Evolutionary conservation across 495 filamentous ascomycete genomes (phyloP), one percentile per base, ranked within the genome.

Genomic region (Pyronema domesticum): DNA sequence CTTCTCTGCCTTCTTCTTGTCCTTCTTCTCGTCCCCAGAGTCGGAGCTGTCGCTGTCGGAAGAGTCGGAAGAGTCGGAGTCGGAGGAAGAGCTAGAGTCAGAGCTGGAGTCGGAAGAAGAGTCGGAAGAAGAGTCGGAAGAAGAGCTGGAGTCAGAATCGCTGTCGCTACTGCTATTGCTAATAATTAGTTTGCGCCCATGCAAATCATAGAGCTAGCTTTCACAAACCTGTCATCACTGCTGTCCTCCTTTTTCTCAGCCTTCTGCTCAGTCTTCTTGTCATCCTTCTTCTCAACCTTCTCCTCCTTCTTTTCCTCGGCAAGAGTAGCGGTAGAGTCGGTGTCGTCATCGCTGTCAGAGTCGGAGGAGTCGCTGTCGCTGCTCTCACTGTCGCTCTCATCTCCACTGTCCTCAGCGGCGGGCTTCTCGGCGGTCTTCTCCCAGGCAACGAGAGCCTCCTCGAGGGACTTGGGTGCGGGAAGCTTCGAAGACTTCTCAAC

Each of bases 111-210:
- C 37, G 23, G 48, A 51, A 36, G 11, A 17, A n/a, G 48, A 51
- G 34, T 47, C 45, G 14, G 45, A 47, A 10, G 13, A 14, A 10
- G 13, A 14, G 45, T 70, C 68, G 3, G 64, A 67, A 23, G 58
- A 66, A 46, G 51, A 67, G 30, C 37, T 61, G 46, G 30, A 57
- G 30, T 42, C 47, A 36, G 23, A 37, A 1, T 43, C 37, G 48
- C 48, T 51, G 51, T 34, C 42, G 37, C 51, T 43, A 19, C 37
- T 42, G 15, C 48, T 51, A 33, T 18, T 51, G 8, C 19, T 30
- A 8, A 3, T 47, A 30, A 34, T 33, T 33, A 51, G 13, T 4
- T 9, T 23, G n/a, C 48, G 23, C 7, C 14, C 23, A 37, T 18
- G 15, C 56, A 13, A 13, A 51, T 15, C 19, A 1, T 37, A 5